Conservation (phyloP, 495 filamentous ascomycete species). For the Bathelium albidoporum region DNA sequence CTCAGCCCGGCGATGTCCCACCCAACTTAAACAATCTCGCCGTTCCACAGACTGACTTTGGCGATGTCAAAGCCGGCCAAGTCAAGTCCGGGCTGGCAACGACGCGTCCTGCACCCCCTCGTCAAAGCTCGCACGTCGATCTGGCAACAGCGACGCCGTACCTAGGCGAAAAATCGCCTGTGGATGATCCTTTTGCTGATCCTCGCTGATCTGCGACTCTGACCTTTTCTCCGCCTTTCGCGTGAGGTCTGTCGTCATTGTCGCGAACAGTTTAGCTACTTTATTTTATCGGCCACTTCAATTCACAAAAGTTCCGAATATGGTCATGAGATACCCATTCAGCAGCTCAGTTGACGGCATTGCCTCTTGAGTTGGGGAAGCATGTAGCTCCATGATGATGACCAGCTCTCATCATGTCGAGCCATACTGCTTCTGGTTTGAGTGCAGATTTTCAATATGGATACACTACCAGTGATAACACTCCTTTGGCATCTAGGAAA, state of each 20-base stretch:
- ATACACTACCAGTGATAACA: neutral
- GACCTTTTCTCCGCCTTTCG: neutral
- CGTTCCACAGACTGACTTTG: neutral
- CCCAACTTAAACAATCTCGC: neutral
- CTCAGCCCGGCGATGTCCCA: neutral
- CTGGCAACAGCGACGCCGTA: neutral
- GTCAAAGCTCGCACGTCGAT: conserved; percentile 2
- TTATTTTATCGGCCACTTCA: neutral
- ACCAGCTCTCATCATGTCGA: neutral
- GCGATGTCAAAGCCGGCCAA: neutral
- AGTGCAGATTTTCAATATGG: neutral
- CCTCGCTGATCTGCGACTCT: neutral
- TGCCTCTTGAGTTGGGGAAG: neutral
- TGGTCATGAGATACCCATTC: neutral
- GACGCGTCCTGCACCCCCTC: neutral
- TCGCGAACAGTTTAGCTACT: neutral
- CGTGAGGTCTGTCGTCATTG: neutral
- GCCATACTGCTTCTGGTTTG: neutral
- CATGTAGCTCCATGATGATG: neutral
- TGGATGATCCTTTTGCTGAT: neutral
- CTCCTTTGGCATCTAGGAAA: neutral
- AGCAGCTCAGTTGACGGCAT: neutral
- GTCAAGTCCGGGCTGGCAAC: neutral
- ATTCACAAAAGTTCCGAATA: neutral
- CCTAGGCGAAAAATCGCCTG: conserved; percentile 1